Conservation (phyloP, 768 basidiomycete genomes). For the Pilatotrama ljubarskyi region DNA sequence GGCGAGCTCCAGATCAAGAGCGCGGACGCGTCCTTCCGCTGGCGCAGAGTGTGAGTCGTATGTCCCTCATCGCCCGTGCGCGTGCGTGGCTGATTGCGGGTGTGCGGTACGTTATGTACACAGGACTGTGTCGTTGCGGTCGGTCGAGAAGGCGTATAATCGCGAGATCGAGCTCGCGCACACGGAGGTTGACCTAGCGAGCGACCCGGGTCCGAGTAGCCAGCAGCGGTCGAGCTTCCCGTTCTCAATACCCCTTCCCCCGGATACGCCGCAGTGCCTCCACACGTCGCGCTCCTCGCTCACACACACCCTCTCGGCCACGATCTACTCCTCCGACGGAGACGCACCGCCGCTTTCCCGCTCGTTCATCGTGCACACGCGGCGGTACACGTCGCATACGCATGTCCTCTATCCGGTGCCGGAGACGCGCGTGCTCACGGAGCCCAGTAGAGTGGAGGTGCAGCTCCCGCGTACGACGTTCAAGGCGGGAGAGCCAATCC, state of each 20-base stretch:
- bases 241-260: conserved; percentile 78
- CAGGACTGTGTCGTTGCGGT: conserved; percentile 67
- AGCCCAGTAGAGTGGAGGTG: conserved; percentile 68
- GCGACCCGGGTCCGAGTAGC: conserved; percentile 32
- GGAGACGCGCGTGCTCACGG: conserved; percentile 53
- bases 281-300: conserved; percentile 75
- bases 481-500: conserved; percentile 69
- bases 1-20: conserved; percentile 88
- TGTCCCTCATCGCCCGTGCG: conserved; percentile 7
- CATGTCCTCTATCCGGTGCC: conserved; percentile 58
- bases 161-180: conserved; percentile 66
- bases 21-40: conserved; percentile 46
- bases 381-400: conserved; percentile 70
- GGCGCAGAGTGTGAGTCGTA: conserved; percentile 72
- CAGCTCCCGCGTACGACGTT: conserved; percentile 75
- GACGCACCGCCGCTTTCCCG: conserved; percentile 46
- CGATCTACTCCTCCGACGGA: conserved; percentile 48
- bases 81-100: conserved; percentile 17
- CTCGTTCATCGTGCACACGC: conserved; percentile 66
- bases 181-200: conserved; percentile 11
- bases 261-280: conserved; percentile 83
- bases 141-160: conserved; percentile 62
- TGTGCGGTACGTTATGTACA: conserved; percentile 5
- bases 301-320: conserved; percentile 68
- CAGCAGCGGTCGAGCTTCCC: conserved; percentile 62